Percentiles rank a stretch among this genome's conserved stretches.
Evolutionary conservation across 73 alveolate species (phyloP).

Genomic region (Effrenium voratum): DNA sequence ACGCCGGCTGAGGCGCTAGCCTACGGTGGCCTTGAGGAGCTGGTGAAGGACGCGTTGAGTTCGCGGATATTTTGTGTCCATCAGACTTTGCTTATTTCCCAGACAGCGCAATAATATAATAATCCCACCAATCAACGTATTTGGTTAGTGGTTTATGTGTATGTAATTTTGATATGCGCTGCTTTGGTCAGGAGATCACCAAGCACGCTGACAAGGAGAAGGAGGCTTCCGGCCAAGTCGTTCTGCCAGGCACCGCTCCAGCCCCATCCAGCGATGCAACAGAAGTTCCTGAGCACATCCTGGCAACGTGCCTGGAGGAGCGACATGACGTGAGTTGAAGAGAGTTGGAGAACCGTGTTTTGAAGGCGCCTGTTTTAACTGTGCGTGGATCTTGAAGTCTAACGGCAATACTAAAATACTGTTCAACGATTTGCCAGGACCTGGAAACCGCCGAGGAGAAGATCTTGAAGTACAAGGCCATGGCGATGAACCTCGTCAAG

Average conservation of each 20-base stretch:
- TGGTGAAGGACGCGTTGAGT: neutral
- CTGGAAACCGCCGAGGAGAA: neutral
- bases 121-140: no score
- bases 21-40: neutral
- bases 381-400: no score
- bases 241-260: conserved; percentile 12
- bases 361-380: no score
- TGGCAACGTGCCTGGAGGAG: neutral
- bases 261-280: neutral
- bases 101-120: no score
- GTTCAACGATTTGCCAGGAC: neutral
- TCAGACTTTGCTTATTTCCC: no score
- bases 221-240: neutral
- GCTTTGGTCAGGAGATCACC: neutral
- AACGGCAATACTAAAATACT: no score
- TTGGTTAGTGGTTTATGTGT: no score
- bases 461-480: neutral
- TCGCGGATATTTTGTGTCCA: no score
- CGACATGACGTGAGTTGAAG: no score
- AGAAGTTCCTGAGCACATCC: neutral
- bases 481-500: conserved; percentile 17
- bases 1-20: neutral
- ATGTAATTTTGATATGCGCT: no score
- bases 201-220: neutral
- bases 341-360: no score